phyloP scores from a whole-genome alignment of 2,329 filamentous ascomycete genomes.

The Aurifilum marmelostoma region DNA sequence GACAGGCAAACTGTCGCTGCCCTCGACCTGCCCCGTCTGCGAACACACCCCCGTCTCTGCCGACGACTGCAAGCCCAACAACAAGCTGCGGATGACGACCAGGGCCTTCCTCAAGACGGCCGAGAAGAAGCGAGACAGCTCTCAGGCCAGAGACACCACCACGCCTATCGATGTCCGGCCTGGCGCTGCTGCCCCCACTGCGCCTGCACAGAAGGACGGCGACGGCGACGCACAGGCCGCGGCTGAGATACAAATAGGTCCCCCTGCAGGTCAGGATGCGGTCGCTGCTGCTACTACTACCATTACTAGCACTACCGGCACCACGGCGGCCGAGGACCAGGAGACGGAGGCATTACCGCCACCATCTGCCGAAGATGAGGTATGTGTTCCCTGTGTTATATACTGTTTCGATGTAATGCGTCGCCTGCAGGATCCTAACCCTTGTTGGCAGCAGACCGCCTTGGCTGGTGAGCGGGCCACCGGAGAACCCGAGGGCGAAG shows the following conservation, averaged over 20 bases:
- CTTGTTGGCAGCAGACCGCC: background rate
- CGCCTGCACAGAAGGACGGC: constrained; percentile 23
- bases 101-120: constrained; percentile 88
- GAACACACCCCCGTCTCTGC: constrained; percentile 86
- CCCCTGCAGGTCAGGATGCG: constrained; percentile 18
- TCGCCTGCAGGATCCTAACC: constrained; percentile 8
- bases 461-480: constrained; percentile 11
- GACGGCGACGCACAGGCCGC: constrained; percentile 9
- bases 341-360: constrained; percentile 23
- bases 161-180: constrained; percentile 47
- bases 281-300: background rate
- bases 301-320: too few species aligned
- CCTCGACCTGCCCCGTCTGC: constrained; percentile 86
- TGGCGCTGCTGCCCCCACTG: constrained; percentile 30
- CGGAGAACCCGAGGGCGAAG: constrained; percentile 29
- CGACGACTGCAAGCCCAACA: constrained; percentile 86
- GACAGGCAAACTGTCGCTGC: constrained; percentile 73
- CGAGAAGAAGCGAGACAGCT: constrained; percentile 82
- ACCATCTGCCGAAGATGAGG: constrained; percentile 26
- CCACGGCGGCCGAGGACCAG: constrained; percentile 5
- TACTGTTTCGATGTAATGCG: too few species aligned
- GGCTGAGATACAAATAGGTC: constrained; percentile 11
- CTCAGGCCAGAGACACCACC: constrained; percentile 52
- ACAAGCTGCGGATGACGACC: constrained; percentile 88
- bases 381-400: background rate